These are phyloP conservation scores for Malus sieversii DNA, from an alignment of 306 rosid species.

Conservation along the genomic window DNA sequence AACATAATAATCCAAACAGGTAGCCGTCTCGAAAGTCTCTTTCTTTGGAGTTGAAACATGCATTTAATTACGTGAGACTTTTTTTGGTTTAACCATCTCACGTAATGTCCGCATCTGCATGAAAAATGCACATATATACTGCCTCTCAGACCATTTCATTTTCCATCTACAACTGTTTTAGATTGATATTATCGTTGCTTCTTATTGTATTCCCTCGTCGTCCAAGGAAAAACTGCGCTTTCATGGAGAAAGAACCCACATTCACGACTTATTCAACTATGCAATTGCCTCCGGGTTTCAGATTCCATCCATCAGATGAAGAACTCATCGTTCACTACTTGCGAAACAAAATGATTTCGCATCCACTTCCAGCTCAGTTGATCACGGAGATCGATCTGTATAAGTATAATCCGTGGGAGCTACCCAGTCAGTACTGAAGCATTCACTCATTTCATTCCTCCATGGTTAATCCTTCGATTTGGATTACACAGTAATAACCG, in stretches of 20 bases:
- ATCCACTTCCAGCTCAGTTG: constrained; percentile 59
- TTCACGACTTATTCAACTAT: not conserved
- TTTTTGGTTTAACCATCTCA: constrained; percentile 16
- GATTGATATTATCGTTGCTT: constrained; percentile 38
- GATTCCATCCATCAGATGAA: constrained; percentile 80
- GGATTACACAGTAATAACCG: not conserved
- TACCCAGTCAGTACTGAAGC: constrained; percentile 48
- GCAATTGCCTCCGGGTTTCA: constrained; percentile 69
- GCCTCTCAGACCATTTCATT: constrained; percentile 7
- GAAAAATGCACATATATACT: constrained; percentile 28
- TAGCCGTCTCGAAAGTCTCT: constrained; percentile 18
- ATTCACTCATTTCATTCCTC: constrained; percentile 13
- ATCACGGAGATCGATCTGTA: constrained; percentile 63
- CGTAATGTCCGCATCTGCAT: constrained; percentile 38
- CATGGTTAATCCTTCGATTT: not conserved
- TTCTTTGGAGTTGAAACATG: constrained; percentile 17
- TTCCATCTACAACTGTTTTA: constrained; percentile 16
- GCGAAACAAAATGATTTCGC: constrained; percentile 44
- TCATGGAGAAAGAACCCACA: constrained; percentile 34
- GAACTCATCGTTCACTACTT: constrained; percentile 81
- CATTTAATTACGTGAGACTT: constrained; percentile 19
- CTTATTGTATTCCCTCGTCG: constrained; percentile 19
- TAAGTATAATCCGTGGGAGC: constrained; percentile 71
- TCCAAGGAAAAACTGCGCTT: not conserved
- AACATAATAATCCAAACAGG: constrained; percentile 28